Conservation (phyloP, 352 stramenopile genomes). For the Pythium coloratum region DNA sequence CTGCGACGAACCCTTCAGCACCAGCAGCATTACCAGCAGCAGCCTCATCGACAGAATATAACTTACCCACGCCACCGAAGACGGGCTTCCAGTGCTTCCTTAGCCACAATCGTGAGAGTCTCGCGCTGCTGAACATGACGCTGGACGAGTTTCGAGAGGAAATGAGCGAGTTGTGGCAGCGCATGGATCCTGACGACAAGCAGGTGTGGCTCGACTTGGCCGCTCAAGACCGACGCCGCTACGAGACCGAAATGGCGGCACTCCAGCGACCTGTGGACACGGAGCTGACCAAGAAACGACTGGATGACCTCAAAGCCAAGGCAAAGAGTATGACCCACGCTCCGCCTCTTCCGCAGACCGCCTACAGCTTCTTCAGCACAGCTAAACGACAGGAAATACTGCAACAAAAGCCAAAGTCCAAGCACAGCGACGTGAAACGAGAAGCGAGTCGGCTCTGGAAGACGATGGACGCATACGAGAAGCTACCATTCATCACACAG, state of each 20-base stretch:
- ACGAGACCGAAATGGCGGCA: slow-evolving; percentile 46
- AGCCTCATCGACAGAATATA: slow-evolving; percentile 30
- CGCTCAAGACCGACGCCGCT: slow-evolving; percentile 43
- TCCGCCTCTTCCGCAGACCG: slow-evolving; percentile 41
- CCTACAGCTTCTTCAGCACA: slow-evolving; percentile 44
- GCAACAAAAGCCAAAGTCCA: slow-evolving; percentile 27
- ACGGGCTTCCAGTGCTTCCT: slow-evolving; percentile 71
- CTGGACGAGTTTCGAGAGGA: slow-evolving; percentile 57
- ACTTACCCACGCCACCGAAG: slow-evolving; percentile 41
- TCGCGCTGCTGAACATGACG: slow-evolving; percentile 51
- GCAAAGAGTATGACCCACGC: slow-evolving; percentile 34
- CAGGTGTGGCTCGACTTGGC: slow-evolving; percentile 49
- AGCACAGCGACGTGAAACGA: slow-evolving; percentile 50
- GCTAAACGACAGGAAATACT: slow-evolving; percentile 41
- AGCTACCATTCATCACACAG: slow-evolving; percentile 34
- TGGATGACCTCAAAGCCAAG: slow-evolving; percentile 41
- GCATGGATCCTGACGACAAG: slow-evolving; percentile 44
- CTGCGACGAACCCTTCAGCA: background rate
- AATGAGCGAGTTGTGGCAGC: slow-evolving; percentile 55
- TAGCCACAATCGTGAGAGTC: slow-evolving; percentile 51
- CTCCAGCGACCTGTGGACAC: slow-evolving; percentile 47
- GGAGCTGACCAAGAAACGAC: slow-evolving; percentile 27
- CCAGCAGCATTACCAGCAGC: background rate
- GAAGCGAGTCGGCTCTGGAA: slow-evolving; percentile 50
- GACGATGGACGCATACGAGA: slow-evolving; percentile 33